Base-by-base conservation (phyloP, 371 early-diverging fungal genomes). In the Globomyces sp. region DNA sequence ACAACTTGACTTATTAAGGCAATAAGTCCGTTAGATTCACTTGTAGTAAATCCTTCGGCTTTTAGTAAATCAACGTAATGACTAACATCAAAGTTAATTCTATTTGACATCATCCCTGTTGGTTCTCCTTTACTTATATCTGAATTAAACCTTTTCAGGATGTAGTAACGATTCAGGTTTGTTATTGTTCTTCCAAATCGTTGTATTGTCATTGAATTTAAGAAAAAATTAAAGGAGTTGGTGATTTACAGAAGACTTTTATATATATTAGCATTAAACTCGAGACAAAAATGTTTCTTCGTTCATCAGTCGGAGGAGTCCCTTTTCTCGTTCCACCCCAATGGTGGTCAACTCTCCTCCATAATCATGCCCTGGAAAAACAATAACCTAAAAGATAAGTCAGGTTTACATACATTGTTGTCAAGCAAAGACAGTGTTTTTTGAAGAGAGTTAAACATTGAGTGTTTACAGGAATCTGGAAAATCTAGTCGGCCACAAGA, bases 341-440 rank as follows among this genome's bases (percentile, higher is more conserved):
- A 79, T 72, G 1, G 89, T 89, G 1, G 90, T 89, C 87, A 87
- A 85, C 37, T 85, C 84, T 2, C 88, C 84, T 8, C 92, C 92
- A 66, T 95, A 95, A 66, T 85, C 75, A 73, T 94, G 95, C 0
- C 95, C 95, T 4, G 95, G 95, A 66, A 85, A 90, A 1, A 94
- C 89, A 11, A 91, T 82, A 3, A 88, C 83, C n/a, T 61, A 13
- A 5, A 40, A 57, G 24, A 24, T 24, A 24, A 24, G 24, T 49
- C 2, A 58, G 11, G 39, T 40, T 34, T 46, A 40, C 43, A 45
- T 68, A 65, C 71, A 13, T 82, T 76, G 69, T 88, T 86, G 64
- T 85, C 82, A 34, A 92, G 62, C 4, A 48, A 47, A 0, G 84
- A 80, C 24, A 94, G 74, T 24, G 80, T 79, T 53, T 77, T 68